Percentiles rank a stretch among this genome's conserved stretches.
Evolutionary conservation across 306 rosid species (phyloP).

Genomic region (Acacia crassicarpa): DNA sequence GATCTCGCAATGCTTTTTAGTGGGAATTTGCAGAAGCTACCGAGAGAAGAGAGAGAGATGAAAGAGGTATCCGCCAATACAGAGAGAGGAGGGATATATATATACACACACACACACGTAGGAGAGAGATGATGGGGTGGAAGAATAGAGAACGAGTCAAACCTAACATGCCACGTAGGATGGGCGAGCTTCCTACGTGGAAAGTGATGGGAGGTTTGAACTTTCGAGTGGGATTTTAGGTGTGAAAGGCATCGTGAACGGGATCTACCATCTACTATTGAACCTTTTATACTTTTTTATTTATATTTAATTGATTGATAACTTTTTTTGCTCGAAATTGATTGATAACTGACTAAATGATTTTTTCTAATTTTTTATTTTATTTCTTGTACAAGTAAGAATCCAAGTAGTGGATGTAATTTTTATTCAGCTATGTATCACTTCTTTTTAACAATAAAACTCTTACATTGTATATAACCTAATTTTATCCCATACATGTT

Average conservation of each 20-base stretch:
- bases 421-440: too few species aligned
- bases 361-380: neutral
- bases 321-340: too few species aligned
- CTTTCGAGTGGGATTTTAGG: neutral
- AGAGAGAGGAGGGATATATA: neutral
- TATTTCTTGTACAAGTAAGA: neutral
- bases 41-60: neutral
- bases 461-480: too few species aligned
- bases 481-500: neutral
- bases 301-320: neutral
- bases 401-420: too few species aligned
- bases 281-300: neutral
- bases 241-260: neutral
- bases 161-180: slow-evolving; percentile 1
- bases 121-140: too few species aligned
- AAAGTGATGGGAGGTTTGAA: neutral
- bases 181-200: neutral
- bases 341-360: neutral
- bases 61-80: too few species aligned
- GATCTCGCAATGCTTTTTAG: neutral
- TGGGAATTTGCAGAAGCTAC: neutral
- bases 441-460: too few species aligned
- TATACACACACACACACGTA: neutral
- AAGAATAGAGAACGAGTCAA: neutral
- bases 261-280: neutral